Evolutionary conservation across 2,329 filamentous ascomycete species (phyloP), one percentile per base, ranked within the genome.

Genomic region (Dactylellina cionopaga): DNA sequence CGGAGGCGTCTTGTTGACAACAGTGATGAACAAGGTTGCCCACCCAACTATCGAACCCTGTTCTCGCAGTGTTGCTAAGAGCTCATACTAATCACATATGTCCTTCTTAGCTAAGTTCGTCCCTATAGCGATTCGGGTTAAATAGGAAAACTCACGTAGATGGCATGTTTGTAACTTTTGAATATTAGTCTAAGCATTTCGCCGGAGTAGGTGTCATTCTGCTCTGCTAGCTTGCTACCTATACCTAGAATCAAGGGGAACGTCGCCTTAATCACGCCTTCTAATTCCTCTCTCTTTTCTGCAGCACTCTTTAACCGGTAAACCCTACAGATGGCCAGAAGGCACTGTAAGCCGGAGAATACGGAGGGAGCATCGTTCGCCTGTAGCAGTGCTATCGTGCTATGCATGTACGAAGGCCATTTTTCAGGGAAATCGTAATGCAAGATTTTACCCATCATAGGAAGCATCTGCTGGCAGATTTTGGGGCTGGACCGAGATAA

Each of bases 101-200:
- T 27, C 33, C 11, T 19, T 1, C n/a, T 47, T 37, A 37, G 33
- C 15, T 56, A 54, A 43, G 31, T 33, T 5, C 2, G 11, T 41
- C 5, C 25, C 11, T 3, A 35, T 1, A 19, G 11, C 11, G 25
- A 22, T n/a, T 24, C 10, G 10, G 2, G 15, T 13, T 5, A 13
- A 15, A 13, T 22, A 13, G 25, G 15, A 52, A n/a, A 69, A 84
- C 89, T 78, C 83, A 96, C 91, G 85, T 96, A 99, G 78, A 96
- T 96, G 49, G 95, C 93, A 83, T 99, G 94, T 83, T 99, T 99
- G 83, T 96, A 99, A 35, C 92, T 90, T 84, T 99, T 99, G 79
- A 99, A 86, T 62, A 96, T 92, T 68, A 96, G 89, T 79, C 96
- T 91, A 76, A 99, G 85, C 91, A 99, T 98, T 83, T 98, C 95